Evolutionary conservation across 2,329 filamentous ascomycete genomes (phyloP).

Genomic region (Drechslerella dactyloides): DNA sequence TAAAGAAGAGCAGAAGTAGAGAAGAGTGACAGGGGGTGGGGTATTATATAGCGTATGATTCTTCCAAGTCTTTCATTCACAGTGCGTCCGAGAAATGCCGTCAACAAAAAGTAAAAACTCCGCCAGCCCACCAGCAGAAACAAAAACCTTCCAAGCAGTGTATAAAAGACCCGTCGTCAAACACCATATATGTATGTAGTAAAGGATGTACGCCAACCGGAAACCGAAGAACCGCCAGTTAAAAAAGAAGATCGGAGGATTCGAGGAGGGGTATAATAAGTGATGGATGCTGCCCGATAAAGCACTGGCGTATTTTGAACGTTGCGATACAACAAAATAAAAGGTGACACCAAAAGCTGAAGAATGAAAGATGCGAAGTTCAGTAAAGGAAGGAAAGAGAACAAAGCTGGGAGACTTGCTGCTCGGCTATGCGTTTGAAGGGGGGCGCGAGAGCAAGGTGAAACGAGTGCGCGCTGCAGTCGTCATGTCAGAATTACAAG

Average conservation of each 20-base stretch:
- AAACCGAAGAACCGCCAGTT: slow-evolving; percentile 21
- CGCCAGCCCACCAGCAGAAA: slow-evolving; percentile 13
- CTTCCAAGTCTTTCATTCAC: slow-evolving; percentile 50
- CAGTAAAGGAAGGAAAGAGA: slow-evolving; percentile 1
- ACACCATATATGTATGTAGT: slow-evolving; percentile 25
- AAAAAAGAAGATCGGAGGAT: slow-evolving; percentile 4
- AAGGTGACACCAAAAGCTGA: slow-evolving; percentile 23
- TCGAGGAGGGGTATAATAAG: slow-evolving; percentile 9
- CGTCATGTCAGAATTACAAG: slow-evolving; percentile 11
- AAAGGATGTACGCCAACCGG: slow-evolving; percentile 24
- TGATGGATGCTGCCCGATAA: slow-evolving; percentile 32
- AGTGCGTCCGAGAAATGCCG: slow-evolving; percentile 27
- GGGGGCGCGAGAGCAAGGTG: slow-evolving; percentile 19
- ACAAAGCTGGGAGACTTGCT: slow-evolving; percentile 4
- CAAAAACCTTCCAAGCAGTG: slow-evolving; percentile 1
- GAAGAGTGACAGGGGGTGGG: slow-evolving; percentile 12
- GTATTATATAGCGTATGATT: slow-evolving; percentile 44
- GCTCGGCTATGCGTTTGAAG: slow-evolving; percentile 20
- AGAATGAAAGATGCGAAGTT: slow-evolving; percentile 24
- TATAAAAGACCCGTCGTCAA: slow-evolving; percentile 51
- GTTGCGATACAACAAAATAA: slow-evolving; percentile 5
- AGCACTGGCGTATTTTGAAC: slow-evolving; percentile 23
- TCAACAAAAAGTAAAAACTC: slow-evolving; percentile 27
- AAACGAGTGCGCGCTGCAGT: slow-evolving; percentile 15
- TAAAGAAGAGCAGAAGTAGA: slow-evolving; percentile 45